Evolutionary conservation across 257 asterid genomes (phyloP).

Genomic region (Capsicum pubescens): DNA sequence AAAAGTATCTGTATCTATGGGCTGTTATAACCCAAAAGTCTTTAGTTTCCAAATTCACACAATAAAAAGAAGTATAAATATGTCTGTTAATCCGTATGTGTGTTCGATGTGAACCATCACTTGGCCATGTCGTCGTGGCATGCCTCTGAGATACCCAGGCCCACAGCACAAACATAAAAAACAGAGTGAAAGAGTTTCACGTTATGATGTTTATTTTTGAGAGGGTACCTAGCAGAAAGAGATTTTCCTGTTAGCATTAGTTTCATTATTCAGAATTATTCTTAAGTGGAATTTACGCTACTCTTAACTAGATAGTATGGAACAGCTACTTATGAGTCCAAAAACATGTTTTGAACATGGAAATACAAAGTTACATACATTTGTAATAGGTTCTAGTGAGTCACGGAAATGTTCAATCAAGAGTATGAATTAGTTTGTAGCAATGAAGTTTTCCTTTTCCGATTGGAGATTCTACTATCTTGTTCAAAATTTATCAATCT

Average conservation of each 20-base stretch:
- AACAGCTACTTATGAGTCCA: background rate
- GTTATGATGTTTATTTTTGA: background rate
- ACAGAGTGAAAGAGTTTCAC: background rate
- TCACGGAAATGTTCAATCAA: background rate
- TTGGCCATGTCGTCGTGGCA: background rate
- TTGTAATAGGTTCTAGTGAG: background rate
- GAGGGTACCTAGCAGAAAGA: background rate
- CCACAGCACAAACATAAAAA: background rate
- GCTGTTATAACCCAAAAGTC: background rate
- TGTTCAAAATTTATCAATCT: background rate
- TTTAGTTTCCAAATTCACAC: too few relatives aligned
- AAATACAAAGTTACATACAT: background rate
- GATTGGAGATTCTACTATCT: background rate
- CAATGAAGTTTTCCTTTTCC: background rate
- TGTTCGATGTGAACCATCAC: background rate
- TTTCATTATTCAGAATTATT: background rate
- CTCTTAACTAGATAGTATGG: background rate
- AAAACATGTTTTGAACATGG: background rate
- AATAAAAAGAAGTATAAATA: background rate
- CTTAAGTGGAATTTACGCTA: background rate
- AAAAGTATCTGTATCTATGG: too few relatives aligned
- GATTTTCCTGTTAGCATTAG: slow-evolving; percentile 7
- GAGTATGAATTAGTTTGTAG: background rate
- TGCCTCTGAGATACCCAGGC: background rate
- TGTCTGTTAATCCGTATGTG: background rate